Evolutionary conservation across 805 yeast species (phyloP), one percentile per base, ranked within the genome.

Genomic region (Barnettozyma sucrosica): DNA sequence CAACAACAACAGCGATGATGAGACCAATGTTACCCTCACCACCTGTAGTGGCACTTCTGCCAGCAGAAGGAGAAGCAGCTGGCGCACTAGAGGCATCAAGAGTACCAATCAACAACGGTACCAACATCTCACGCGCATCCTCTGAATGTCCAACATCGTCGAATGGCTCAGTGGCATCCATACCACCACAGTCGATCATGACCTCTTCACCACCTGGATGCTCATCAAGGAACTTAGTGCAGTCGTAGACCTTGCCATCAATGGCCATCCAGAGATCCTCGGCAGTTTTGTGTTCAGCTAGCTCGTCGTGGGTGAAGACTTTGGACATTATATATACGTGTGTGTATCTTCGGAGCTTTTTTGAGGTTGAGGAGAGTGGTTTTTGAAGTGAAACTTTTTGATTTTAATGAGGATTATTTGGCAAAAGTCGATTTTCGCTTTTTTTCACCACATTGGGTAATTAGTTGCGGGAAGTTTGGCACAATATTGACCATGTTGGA

Each of bases 81-180:
- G 66, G 67, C 41, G 59, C 62, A 53, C 78, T 77, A 36, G 76
- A 75, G 42, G 81, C 86, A 61, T 89, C 90, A 45, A 92, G 74
- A 45, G 76, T 82, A 55, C 99, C 99, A 50, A 93, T 76, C 56
- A 77, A 72, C 62, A 89, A 70, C 36, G 77, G 80, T 40, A 69
- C 74, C 59, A 93, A 72, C 56, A 84, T 74, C 58, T 84, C 93
- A 57, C 82, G 81, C 36, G 99, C 98, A 56, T 90, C 97, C 53
- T 90, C 97, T 32, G 98, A 89, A 70, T 93, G 99, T 32, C 99
- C 99, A 64, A 93, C 90, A 62, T 89, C 96, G 58, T 75, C 82
- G 79, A 92, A 80, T 40, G 89, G 81, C 47, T 79, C 79, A 14
- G 97, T 86, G 43, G 90, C 92, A 64, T 89, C 96, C 48, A 75